phyloP scores from a whole-genome alignment of 768 basidiomycete species.

The Boletellus emodensis region DNA sequence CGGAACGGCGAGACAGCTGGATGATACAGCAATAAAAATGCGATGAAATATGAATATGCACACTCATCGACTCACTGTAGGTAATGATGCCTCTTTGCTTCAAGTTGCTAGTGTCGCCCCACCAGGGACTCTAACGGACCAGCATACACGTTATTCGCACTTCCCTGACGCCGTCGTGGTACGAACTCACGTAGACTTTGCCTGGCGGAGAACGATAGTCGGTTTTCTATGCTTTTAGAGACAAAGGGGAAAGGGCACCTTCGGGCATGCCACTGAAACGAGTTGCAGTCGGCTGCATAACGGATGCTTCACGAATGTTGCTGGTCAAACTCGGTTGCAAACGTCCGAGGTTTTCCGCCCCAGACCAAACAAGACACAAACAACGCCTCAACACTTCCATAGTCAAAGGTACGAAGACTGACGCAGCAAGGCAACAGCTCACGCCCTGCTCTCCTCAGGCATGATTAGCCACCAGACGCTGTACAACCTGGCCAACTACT shows the following conservation, averaged over 20 bases:
- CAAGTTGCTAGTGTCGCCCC: conserved; percentile 72
- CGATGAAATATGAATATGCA: not conserved
- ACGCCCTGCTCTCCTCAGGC: conserved; percentile 11
- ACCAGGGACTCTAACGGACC: conserved; percentile 72
- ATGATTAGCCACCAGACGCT: conserved; percentile 85
- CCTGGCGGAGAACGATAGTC: conserved; percentile 38
- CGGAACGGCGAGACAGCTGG: conserved; percentile 82
- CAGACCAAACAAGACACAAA: conserved; percentile 34
- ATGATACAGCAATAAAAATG: not conserved
- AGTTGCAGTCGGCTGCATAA: conserved; percentile 49
- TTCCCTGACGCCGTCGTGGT: not conserved
- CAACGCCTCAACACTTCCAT: conserved; percentile 12
- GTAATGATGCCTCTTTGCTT: conserved; percentile 73
- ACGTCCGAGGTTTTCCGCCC: conserved; percentile 28
- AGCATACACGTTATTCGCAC: not conserved
- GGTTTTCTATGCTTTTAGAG: not conserved
- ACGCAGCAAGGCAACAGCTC: not conserved
- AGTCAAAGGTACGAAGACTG: conserved; percentile 14
- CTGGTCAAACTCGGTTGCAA: conserved; percentile 1
- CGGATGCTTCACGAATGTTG: conserved; percentile 17
- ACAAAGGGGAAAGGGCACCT: conserved; percentile 45
- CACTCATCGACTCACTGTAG: conserved; percentile 62
- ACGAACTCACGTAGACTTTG: conserved; percentile 72
- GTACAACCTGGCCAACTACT: conserved; percentile 75
- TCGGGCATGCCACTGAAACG: conserved; percentile 78